phyloP scores from a whole-genome alignment of 2,329 filamentous ascomycete species.

The Microsporum canis region DNA sequence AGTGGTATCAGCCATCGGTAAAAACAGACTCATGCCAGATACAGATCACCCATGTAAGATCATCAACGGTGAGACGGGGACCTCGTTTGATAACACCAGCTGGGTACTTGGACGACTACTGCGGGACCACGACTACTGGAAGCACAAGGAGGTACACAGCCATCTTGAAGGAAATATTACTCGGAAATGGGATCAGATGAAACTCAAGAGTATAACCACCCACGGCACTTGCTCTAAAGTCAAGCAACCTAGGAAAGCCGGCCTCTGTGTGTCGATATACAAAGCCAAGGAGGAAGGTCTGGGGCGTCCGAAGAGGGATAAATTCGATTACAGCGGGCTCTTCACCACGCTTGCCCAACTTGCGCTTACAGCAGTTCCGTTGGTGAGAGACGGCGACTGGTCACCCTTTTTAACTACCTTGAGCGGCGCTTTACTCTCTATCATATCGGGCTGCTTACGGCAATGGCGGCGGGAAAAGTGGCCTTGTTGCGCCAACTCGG shows the following conservation, averaged over 20 bases:
- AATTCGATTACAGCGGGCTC: constrained; percentile 19
- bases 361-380: constrained; percentile 27
- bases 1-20: constrained; percentile 23
- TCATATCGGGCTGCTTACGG: constrained; percentile 26
- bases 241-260: background rate
- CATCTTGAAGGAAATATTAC: constrained; percentile 16
- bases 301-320: constrained; percentile 12
- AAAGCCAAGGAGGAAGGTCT: background rate
- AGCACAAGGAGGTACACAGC: background rate
- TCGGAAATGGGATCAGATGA: constrained; percentile 7
- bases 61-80: constrained; percentile 21
- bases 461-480: constrained; percentile 39
- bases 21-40: constrained; percentile 26
- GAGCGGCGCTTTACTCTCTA: constrained; percentile 29
- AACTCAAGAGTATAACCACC: background rate
- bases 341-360: constrained; percentile 20
- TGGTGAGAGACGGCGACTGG: constrained; percentile 27
- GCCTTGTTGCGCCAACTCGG: constrained; percentile 25
- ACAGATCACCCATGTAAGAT: constrained; percentile 22
- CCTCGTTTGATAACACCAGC: constrained; percentile 28
- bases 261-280: constrained; percentile 7
- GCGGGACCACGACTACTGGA: constrained; percentile 30
- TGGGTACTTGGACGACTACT: constrained; percentile 38
- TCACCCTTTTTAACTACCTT: constrained; percentile 32
- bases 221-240: background rate